A percentile compares a stretch with the other conserved stretches of the same genome.
These are phyloP conservation scores for Botrytis fabae DNA, from an alignment of 2,329 filamentous ascomycete genomes.

Conservation along the genomic window DNA sequence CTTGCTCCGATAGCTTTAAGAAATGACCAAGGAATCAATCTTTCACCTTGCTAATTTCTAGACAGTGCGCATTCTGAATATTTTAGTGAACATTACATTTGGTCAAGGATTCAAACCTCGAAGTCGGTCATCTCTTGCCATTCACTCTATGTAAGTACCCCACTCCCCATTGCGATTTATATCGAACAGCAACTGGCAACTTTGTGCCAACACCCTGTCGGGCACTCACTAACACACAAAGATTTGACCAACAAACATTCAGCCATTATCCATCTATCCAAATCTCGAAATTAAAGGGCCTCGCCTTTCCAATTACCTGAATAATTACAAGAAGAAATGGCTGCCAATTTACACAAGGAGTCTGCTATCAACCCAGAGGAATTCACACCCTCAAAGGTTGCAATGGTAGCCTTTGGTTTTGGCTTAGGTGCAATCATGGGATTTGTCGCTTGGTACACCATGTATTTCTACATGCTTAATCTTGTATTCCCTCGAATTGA, in stretches of 20 bases:
- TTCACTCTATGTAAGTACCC: not conserved
- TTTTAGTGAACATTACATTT: not conserved
- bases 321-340: not conserved
- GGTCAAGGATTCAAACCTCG: not conserved
- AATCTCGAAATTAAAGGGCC: not conserved
- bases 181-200: not conserved
- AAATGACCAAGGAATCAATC: too few relatives aligned
- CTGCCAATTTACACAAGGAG: not conserved
- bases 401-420: not conserved
- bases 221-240: not conserved
- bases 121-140: not conserved
- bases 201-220: too few relatives aligned
- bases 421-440: not conserved
- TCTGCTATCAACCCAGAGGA: not conserved
- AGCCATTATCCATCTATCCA: too few relatives aligned
- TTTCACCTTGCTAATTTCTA: not conserved
- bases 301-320: not conserved
- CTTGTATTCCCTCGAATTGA: not conserved
- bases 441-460: not conserved
- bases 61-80: not conserved
- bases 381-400: not conserved
- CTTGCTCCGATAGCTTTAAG: not conserved
- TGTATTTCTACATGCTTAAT: conserved; percentile 1
- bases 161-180: not conserved
- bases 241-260: not conserved